These are phyloP conservation scores for Mesostigma viride DNA, from an alignment of 139 green algal genomes.

Conservation along the genomic window DNA sequence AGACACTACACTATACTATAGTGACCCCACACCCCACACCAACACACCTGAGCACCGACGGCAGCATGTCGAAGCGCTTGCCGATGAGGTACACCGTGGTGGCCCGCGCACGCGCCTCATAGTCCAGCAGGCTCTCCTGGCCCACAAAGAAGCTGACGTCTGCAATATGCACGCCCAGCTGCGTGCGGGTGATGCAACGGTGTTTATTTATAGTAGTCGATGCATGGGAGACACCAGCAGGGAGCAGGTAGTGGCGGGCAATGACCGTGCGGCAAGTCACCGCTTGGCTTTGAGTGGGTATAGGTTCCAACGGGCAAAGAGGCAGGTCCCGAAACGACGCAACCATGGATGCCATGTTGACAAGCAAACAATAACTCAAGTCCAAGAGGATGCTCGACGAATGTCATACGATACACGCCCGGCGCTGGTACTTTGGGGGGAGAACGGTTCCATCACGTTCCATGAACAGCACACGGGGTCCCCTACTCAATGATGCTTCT, in stretches of 20 bases:
- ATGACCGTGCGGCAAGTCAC: neutral
- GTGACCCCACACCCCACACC: too few relatives aligned
- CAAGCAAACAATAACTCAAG: neutral
- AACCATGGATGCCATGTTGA: neutral
- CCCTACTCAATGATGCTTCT: neutral
- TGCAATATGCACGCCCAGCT: conserved; percentile 43
- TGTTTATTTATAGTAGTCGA: neutral
- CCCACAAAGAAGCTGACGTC: conserved; percentile 40
- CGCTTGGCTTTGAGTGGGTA: neutral
- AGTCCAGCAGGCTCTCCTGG: conserved; percentile 56
- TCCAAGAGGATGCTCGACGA: neutral
- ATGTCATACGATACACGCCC: neutral
- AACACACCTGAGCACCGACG: conserved; percentile 18
- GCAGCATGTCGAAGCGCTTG: conserved; percentile 21
- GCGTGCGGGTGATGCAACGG: neutral
- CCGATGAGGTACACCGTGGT: conserved; percentile 36
- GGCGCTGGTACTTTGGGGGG: neutral
- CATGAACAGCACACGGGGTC: neutral
- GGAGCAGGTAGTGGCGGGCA: neutral
- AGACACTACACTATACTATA: too few relatives aligned
- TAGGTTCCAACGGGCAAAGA: neutral
- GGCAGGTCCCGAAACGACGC: neutral
- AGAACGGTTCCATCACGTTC: neutral
- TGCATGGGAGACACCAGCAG: neutral
- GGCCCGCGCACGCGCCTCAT: conserved; percentile 34